These are phyloP conservation scores for Candida sp. DNA, from an alignment of 1,139 yeast genomes.

Conservation along the genomic window DNA sequence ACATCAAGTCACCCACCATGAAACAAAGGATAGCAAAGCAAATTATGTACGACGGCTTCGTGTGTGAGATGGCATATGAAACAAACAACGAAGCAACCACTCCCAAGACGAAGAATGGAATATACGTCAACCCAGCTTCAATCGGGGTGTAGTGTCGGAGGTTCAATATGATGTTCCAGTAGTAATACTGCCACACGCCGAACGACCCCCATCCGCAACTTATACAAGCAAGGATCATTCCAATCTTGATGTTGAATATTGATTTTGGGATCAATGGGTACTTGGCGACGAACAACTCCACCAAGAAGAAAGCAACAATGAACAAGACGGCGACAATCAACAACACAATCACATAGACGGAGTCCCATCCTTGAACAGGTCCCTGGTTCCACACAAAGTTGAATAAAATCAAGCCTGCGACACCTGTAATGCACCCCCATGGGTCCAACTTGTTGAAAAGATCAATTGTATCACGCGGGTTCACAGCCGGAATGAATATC, in stretches of 20 bases:
- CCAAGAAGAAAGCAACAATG: conserved; percentile 32
- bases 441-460: conserved; percentile 36
- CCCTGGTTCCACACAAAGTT: conserved; percentile 62
- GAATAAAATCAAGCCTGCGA: conserved; percentile 49
- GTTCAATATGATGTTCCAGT: conserved; percentile 46
- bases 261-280: conserved; percentile 52
- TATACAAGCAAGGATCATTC: conserved; percentile 36
- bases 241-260: conserved; percentile 41
- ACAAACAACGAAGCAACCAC: conserved; percentile 48
- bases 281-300: conserved; percentile 28
- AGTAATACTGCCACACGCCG: conserved; percentile 54
- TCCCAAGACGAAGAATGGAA: conserved; percentile 52
- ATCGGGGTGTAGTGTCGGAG: conserved; percentile 49
- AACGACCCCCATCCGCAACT: conserved; percentile 65
- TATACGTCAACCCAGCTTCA: conserved; percentile 45
- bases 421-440: conserved; percentile 50
- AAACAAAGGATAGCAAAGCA: conserved; percentile 49
- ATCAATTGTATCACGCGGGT: neutral
- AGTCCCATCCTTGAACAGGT: conserved; percentile 54
- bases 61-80: conserved; percentile 42
- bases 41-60: conserved; percentile 49
- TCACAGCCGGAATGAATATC: conserved; percentile 34
- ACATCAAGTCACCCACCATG: conserved; percentile 49
- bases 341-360: conserved; percentile 48
- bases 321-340: conserved; percentile 43